Evolutionary conservation across 495 filamentous ascomycete species (phyloP).

Genomic region (Lichina pygmaea): DNA sequence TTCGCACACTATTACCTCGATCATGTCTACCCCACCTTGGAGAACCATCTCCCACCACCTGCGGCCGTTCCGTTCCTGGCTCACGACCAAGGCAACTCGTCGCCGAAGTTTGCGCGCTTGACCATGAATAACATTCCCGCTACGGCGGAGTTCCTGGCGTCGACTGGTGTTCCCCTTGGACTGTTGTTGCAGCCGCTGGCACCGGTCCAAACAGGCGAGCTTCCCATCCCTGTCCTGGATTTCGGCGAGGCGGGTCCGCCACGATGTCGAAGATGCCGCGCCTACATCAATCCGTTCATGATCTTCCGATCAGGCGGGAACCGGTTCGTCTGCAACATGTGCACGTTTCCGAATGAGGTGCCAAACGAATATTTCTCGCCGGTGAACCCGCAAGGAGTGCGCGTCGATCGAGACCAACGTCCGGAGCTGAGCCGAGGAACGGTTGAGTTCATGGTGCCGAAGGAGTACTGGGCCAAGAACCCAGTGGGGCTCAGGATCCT

Average conservation of each 20-base stretch:
- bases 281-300: slow-evolving; percentile 99
- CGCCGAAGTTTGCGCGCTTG: slow-evolving; percentile 75
- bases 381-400: slow-evolving; percentile 60
- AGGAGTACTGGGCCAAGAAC: slow-evolving; percentile 96
- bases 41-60: slow-evolving; percentile 69
- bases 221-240: slow-evolving; percentile 74
- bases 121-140: slow-evolving; percentile 81
- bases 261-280: slow-evolving; percentile 73
- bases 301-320: slow-evolving; percentile 80
- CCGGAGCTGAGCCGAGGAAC: slow-evolving; percentile 80
- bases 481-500: slow-evolving; percentile 69
- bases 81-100: slow-evolving; percentile 87
- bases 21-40: slow-evolving; percentile 82
- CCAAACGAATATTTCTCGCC: slow-evolving; percentile 79
- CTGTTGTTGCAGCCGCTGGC: slow-evolving; percentile 78
- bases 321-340: slow-evolving; percentile 97
- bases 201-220: slow-evolving; percentile 56
- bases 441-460: slow-evolving; percentile 86
- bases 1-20: slow-evolving; percentile 60
- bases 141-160: slow-evolving; percentile 47
- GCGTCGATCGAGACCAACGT: slow-evolving; percentile 68
- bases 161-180: slow-evolving; percentile 63
- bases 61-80: slow-evolving; percentile 77
- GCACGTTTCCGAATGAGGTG: slow-evolving; percentile 90
- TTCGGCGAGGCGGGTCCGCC: slow-evolving; percentile 84